Evolutionary conservation across 1,139 yeast species (phyloP).

Genomic region (Blastobotrys persicus): DNA sequence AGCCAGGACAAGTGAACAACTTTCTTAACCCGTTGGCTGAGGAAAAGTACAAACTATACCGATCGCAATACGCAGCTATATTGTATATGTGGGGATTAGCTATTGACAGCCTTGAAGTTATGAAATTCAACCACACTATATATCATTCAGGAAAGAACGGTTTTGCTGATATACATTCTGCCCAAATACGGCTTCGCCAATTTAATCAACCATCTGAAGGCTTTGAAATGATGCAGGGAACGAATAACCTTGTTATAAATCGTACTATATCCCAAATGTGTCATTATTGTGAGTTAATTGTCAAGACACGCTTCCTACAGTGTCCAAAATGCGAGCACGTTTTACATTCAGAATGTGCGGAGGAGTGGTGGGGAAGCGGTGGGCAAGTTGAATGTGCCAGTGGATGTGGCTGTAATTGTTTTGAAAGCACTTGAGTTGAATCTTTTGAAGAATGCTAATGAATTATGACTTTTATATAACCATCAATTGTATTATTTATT

Average conservation of each 20-base stretch:
- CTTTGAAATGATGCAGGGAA: slow-evolving; percentile 20
- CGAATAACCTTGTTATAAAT: slow-evolving; percentile 17
- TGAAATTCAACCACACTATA: slow-evolving; percentile 58
- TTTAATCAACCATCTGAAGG: slow-evolving; percentile 18
- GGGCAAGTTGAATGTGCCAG: slow-evolving; percentile 68
- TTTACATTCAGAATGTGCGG: slow-evolving; percentile 74
- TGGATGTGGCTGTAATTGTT: slow-evolving; percentile 86
- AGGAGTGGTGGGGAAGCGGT: slow-evolving; percentile 67
- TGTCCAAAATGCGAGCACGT: slow-evolving; percentile 79
- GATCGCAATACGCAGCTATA: slow-evolving; percentile 78
- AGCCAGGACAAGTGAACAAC: background rate
- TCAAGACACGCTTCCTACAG: slow-evolving; percentile 59
- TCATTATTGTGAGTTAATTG: slow-evolving; percentile 60
- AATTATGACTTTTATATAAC: background rate
- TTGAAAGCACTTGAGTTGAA: slow-evolving; percentile 28
- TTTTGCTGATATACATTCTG: slow-evolving; percentile 23
- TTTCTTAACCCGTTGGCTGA: slow-evolving; percentile 50
- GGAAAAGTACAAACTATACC: slow-evolving; percentile 48
- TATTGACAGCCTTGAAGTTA: slow-evolving; percentile 67
- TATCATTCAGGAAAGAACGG: slow-evolving; percentile 15
- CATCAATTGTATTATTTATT: background rate
- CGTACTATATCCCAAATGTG: slow-evolving; percentile 38
- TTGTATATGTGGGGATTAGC: slow-evolving; percentile 82
- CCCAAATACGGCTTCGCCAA: slow-evolving; percentile 37
- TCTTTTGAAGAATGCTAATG: background rate